Evolutionary conservation across 192 early-diverging fungal species (phyloP).

Genomic region (Podochytrium sp.): DNA sequence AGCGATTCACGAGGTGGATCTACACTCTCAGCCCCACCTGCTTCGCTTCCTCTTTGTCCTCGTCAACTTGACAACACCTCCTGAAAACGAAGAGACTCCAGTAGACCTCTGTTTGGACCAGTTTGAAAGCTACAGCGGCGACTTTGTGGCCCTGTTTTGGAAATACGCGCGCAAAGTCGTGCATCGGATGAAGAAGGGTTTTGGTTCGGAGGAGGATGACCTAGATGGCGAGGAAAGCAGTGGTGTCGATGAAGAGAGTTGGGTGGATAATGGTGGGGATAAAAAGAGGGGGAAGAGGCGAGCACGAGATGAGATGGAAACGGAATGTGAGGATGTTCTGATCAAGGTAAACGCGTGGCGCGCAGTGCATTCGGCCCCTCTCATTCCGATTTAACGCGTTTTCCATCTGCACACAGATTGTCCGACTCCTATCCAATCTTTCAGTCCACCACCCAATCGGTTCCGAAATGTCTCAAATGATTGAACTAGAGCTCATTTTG

Average conservation of each 20-base stretch:
- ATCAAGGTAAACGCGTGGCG: constrained; percentile 39
- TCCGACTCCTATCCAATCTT: constrained; percentile 48
- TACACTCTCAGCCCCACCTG: constrained; percentile 47
- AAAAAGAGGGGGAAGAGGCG: background rate
- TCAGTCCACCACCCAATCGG: constrained; percentile 37
- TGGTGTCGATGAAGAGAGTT: background rate
- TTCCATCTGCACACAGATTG: constrained; percentile 37
- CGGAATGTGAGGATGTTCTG: constrained; percentile 2
- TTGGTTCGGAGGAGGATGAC: constrained; percentile 18
- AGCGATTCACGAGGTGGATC: background rate
- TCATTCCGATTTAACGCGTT: no score
- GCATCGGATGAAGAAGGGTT: background rate
- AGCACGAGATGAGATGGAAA: background rate
- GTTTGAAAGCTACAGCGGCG: background rate
- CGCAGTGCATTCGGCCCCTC: no score
- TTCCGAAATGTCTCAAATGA: constrained; percentile 38
- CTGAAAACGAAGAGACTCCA: background rate
- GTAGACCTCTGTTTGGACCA: background rate
- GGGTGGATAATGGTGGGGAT: background rate
- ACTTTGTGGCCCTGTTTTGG: constrained; percentile 45
- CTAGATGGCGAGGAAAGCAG: background rate
- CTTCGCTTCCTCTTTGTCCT: constrained; percentile 47
- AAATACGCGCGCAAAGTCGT: constrained; percentile 35
- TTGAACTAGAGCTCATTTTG: constrained; percentile 46
- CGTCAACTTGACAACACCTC: constrained; percentile 42